A percentile compares a stretch with the other conserved stretches of the same genome.
Conservation (phyloP, 2,329 filamentous ascomycete genomes). For the Hypoxylon sp. region DNA sequence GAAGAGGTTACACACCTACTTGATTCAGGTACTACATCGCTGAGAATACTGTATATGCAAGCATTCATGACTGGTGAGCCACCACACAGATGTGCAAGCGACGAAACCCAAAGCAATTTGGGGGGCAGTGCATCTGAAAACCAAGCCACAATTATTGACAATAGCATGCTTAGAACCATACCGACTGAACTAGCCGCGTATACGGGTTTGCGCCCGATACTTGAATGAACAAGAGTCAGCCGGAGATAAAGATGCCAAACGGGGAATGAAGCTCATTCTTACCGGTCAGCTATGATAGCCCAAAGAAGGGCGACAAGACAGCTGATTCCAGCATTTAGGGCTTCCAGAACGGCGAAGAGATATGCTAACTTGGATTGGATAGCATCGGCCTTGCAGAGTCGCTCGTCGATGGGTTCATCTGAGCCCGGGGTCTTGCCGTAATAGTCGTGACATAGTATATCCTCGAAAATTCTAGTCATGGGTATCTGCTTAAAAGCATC, state of each 20-base stretch:
- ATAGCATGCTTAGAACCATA: slow-evolving; percentile 49
- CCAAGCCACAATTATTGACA: slow-evolving; percentile 54
- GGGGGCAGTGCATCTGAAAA: slow-evolving; percentile 55
- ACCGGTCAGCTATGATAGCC: slow-evolving; percentile 58
- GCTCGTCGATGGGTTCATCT: slow-evolving; percentile 55
- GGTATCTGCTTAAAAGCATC: slow-evolving; percentile 55
- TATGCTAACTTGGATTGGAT: slow-evolving; percentile 57
- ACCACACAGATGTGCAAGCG: slow-evolving; percentile 55
- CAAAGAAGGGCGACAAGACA: slow-evolving; percentile 57
- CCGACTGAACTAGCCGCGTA: slow-evolving; percentile 54
- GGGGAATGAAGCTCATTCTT: slow-evolving; percentile 18
- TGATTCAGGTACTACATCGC: slow-evolving; percentile 57
- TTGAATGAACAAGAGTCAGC: slow-evolving; percentile 24
- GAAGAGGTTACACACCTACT: slow-evolving; percentile 51
- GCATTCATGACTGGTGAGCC: slow-evolving; percentile 54
- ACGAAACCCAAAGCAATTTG: slow-evolving; percentile 54
- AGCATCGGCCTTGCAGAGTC: slow-evolving; percentile 55
- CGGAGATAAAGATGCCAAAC: too few relatives aligned
- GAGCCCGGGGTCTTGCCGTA: slow-evolving; percentile 51
- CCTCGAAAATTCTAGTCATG: slow-evolving; percentile 56
- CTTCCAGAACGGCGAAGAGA: slow-evolving; percentile 52
- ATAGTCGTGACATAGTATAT: slow-evolving; percentile 58
- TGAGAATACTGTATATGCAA: slow-evolving; percentile 55
- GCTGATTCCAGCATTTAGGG: slow-evolving; percentile 54
- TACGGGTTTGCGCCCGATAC: slow-evolving; percentile 57